Evolutionary conservation across 805 yeast species (phyloP), one percentile per base, ranked within the genome.

Genomic region (Myxozyma monticola): DNA sequence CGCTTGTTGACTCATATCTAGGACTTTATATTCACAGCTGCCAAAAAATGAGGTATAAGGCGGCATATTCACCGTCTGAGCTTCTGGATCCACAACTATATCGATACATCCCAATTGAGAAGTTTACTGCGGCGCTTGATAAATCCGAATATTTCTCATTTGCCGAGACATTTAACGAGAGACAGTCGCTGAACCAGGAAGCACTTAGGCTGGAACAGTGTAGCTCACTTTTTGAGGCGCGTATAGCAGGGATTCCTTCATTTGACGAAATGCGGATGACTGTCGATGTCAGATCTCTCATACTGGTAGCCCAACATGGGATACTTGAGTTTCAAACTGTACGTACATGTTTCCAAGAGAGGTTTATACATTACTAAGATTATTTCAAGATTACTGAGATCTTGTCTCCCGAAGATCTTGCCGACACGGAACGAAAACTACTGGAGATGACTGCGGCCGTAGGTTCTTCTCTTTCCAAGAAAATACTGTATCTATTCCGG

Each of bases 11-110:
- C 12, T 28, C 28, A 7, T 22, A 8, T 28, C 18, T 26, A 52
- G 60, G 97, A 0, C 87, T 80, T 58, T 89, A 82, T 62, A 80
- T 88, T 38, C 81, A 81, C 3, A 89, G 84, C 57, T 87, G 96
- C 65, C 73, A 71, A 0, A 89, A 89, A 66, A 88, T 89, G 96
- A 73, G 71, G 40, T 90, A 90, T 63, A 89, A 89, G 67, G 80
- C 76, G 24, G 78, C 80, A 53, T 88, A 84, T 66, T 25, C 49
- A 14, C 72, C 72, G 6, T 57, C 68, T 24, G 61, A 56, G 33
- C 38, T 69, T 20, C 61, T 68, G 12, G 72, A 69, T 33, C 72
- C 73, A 9, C 51, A 51, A 29, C 28, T 44, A 7, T 25, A 49
- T 31, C 17, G 22, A n/a, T 59, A 33, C 35, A 36, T 39, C 18